phyloP scores from a whole-genome alignment of 2,329 filamentous ascomycete genomes.

The Hymenoscyphus scutula region DNA sequence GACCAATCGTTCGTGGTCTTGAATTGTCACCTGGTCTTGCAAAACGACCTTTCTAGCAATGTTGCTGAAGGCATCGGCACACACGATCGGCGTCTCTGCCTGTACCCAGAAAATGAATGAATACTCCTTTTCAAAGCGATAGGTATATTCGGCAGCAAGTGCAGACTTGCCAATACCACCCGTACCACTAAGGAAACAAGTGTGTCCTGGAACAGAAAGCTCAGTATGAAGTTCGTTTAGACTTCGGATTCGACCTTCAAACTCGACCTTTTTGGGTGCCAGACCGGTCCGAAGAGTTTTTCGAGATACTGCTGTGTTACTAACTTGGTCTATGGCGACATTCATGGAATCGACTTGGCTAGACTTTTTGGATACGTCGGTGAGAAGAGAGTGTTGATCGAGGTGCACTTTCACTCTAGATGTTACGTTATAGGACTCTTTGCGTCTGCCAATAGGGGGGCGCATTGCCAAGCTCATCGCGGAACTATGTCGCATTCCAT shows the following conservation, averaged over 20 bases:
- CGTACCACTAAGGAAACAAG: slow-evolving; percentile 21
- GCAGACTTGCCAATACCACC: slow-evolving; percentile 28
- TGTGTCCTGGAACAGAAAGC: neutral
- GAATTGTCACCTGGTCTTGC: neutral
- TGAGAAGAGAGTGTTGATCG: neutral
- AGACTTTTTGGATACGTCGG: neutral
- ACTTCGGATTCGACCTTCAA: neutral
- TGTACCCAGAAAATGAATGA: slow-evolving; percentile 10
- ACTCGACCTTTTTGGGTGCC: slow-evolving; percentile 4
- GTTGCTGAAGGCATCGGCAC: neutral
- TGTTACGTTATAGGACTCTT: neutral
- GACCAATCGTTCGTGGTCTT: neutral
- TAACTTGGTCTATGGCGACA: neutral
- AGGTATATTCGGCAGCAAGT: slow-evolving; percentile 23
- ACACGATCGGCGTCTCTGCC: neutral
- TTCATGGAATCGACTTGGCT: neutral
- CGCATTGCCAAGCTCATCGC: neutral
- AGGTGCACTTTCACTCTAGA: neutral
- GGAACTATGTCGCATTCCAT: neutral
- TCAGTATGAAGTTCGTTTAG: neutral
- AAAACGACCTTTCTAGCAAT: slow-evolving; percentile 3
- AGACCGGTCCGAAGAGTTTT: slow-evolving; percentile 2
- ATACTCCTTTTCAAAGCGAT: slow-evolving; percentile 11
- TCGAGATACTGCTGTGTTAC: neutral
- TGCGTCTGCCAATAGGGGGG: neutral